Evolutionary conservation across 495 filamentous ascomycete species (phyloP), one percentile per base, ranked within the genome.

Genomic region (Xylaria palmicola): DNA sequence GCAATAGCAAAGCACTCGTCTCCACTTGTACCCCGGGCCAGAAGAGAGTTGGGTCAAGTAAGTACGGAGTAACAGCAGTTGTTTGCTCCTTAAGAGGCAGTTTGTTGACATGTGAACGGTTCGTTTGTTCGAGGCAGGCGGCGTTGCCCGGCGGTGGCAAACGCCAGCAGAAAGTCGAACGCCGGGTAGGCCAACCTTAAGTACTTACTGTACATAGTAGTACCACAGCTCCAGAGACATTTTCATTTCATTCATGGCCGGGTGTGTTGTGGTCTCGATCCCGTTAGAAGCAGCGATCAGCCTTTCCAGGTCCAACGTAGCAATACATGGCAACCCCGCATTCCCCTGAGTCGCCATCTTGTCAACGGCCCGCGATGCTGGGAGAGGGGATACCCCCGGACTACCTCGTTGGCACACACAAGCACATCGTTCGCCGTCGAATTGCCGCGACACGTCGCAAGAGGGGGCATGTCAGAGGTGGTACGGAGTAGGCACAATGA

Each of bases 261-360:
- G 6, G 47, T 49, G 48, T 60, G 45, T 49, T 20, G 48, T 36
- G 39, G 37, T 19, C 20, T 41, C 43, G 3, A 45, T 19, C 20
- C 50, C 43, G 3, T 26, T 37, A 55, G 50, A 61, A 61, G 39
- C 48, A 37, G 48, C 47, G 48, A 53, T 52, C 47, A 53, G 37
- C 48, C 39, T 39, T 57, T 57, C 54, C 34, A 57, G 41, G 55
- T 56, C 27, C 26, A 32, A 48, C 30, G 44, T 29, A 49, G 8
- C 29, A 22, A 24, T 49, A 36, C 43, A 26, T 37, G 19, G 17
- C 50, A 55, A 61, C 59, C 59, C 59, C 59, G 59, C 50, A 60
- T 48, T 61, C 36, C 48, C 40, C 20, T 32, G 15, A n/a, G 59
- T 61, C 59, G 59, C 41, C 47, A 6, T 37, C 49, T 61, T 61